Evolutionary conservation across 176 grass and related monocot genomes (phyloP).

Genomic region (Typha latifolia): DNA sequence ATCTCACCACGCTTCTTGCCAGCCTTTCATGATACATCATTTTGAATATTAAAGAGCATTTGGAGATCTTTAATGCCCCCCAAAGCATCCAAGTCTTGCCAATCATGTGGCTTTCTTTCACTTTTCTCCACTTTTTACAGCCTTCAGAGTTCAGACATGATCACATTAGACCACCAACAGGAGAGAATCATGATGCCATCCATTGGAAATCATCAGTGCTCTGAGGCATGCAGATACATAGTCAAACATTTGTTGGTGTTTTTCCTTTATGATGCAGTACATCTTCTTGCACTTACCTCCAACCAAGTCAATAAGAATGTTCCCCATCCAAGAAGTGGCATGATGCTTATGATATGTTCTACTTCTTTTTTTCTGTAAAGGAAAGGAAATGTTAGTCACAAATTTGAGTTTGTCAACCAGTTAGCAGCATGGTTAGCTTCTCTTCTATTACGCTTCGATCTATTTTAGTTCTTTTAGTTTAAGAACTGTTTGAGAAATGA

Average conservation of each 20-base stretch:
- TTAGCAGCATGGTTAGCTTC: too few species aligned
- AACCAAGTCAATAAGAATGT: slow-evolving; percentile 5
- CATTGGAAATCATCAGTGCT: slow-evolving; percentile 6
- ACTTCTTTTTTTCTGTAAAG: too few species aligned
- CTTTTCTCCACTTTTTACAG: neutral
- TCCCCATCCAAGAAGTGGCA: slow-evolving; percentile 1
- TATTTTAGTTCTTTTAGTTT: too few species aligned
- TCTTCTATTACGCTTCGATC: too few species aligned
- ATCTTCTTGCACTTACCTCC: neutral
- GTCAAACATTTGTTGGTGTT: neutral
- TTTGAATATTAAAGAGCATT: neutral
- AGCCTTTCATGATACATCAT: neutral
- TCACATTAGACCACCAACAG: neutral
- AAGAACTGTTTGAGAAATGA: too few species aligned
- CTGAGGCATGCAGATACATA: neutral
- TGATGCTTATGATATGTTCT: neutral
- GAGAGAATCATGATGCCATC: slow-evolving; percentile 10
- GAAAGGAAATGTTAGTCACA: too few species aligned
- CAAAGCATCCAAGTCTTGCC: neutral
- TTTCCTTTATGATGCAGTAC: neutral
- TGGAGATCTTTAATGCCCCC: neutral
- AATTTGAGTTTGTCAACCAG: too few species aligned
- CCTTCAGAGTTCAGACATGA: neutral
- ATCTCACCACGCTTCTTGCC: neutral
- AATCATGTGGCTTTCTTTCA: neutral